Percentiles rank a stretch among this genome's conserved stretches.
These are phyloP conservation scores for Fusarium drepaniforme DNA, from an alignment of 2,329 filamentous ascomycete species.

Conservation along the genomic window DNA sequence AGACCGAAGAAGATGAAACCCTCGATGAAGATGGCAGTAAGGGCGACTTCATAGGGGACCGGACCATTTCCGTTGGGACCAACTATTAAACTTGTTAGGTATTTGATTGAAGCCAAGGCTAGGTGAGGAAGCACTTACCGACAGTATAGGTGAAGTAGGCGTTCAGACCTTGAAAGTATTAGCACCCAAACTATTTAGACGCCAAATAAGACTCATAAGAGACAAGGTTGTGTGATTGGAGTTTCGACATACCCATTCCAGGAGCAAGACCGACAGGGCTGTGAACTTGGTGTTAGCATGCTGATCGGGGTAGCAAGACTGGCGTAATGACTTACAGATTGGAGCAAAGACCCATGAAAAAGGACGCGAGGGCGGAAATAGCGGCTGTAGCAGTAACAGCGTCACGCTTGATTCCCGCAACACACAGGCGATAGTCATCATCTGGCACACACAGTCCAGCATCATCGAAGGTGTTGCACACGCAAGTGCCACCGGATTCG, in stretches of 20 bases:
- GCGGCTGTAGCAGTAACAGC: conserved; percentile 88
- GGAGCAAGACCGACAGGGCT: conserved; percentile 55
- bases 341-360: conserved; percentile 85
- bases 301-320: background rate
- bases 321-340: conserved; percentile 68
- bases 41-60: conserved; percentile 80
- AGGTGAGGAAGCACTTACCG: conserved; percentile 38
- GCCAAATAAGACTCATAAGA: background rate
- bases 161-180: conserved; percentile 68
- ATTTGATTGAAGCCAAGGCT: background rate
- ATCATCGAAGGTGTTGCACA: conserved; percentile 70
- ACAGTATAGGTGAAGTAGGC: conserved; percentile 86
- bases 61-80: conserved; percentile 80
- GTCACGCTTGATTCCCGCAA: conserved; percentile 76
- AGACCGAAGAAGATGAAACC: conserved; percentile 87
- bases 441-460: conserved; percentile 62
- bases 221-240: background rate
- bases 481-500: conserved; percentile 80
- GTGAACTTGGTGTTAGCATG: conserved; percentile 7
- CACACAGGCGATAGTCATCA: conserved; percentile 73
- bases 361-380: conserved; percentile 82
- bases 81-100: conserved; percentile 57
- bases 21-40: conserved; percentile 91
- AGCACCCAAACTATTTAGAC: background rate
- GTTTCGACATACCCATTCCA: conserved; percentile 54